These are phyloP conservation scores for Ascomycota sp. DNA, from an alignment of 2,329 filamentous ascomycete genomes.

Conservation along the genomic window DNA sequence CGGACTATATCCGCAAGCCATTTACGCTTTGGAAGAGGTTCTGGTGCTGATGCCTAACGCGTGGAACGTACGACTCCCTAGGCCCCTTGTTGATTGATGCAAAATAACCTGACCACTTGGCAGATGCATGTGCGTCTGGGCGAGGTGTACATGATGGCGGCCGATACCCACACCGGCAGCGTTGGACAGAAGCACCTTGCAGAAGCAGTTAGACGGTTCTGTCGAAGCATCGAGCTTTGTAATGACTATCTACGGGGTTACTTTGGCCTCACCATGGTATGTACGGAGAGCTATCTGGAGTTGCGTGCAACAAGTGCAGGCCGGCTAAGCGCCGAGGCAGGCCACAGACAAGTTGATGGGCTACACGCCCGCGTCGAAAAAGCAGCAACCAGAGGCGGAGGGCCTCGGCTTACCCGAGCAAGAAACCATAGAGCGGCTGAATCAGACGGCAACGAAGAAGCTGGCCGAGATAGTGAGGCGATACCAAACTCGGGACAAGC, in stretches of 20 bases:
- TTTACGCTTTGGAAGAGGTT: conserved; percentile 81
- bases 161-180: conserved; percentile 20
- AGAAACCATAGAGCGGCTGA: conserved; percentile 43
- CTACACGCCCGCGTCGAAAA: conserved; percentile 20
- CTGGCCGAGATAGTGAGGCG: conserved; percentile 56
- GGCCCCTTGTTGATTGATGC: conserved; percentile 1
- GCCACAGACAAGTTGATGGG: conserved; percentile 28
- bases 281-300: conserved; percentile 7
- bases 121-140: conserved; percentile 75
- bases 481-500: conserved; percentile 35
- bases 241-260: conserved; percentile 82
- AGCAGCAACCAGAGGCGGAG: conserved; percentile 22
- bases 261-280: conserved; percentile 70
- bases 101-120: conserved; percentile 6
- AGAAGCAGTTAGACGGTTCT: conserved; percentile 68
- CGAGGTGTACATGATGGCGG: conserved; percentile 59
- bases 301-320: too few relatives aligned
- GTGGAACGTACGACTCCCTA: conserved; percentile 58
- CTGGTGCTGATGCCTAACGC: conserved; percentile 73
- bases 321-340: conserved; percentile 10
- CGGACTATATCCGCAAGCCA: conserved; percentile 60
- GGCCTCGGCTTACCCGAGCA: conserved; percentile 33
- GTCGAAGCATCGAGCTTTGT: conserved; percentile 80
- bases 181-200: conserved; percentile 33
- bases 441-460: conserved; percentile 52